Evolutionary conservation across 805 yeast species (phyloP), one percentile per base, ranked within the genome.

Genomic region (Myxozyma sirexii): DNA sequence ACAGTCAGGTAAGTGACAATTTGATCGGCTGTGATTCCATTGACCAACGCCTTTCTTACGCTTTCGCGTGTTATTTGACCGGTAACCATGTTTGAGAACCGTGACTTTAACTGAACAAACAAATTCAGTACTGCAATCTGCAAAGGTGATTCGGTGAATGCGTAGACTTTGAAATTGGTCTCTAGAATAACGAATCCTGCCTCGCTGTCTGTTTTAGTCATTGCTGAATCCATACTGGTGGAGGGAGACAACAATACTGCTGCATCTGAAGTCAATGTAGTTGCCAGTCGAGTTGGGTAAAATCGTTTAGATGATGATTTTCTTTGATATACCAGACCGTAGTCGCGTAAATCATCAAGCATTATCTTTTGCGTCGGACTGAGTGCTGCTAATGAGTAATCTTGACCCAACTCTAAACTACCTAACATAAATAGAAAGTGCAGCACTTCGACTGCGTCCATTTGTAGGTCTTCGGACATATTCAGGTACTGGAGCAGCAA

Each of bases 401-500:
- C 91, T 65, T 87, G 85, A 1, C 99, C 98, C 26, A 93, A 77
- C 70, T 94, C 97, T 54, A 94, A 77, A 1, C 97, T 88, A 4
- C 98, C 98, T 44, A 94, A 77, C 84, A 93, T 86, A 75, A 94
- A 94, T 12, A 94, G 87, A 73, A 94, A 94, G 73, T 93, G 92
- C 47, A 94, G 78, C 38, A 94, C 96, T 69, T 94, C 99, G 19
- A 94, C 98, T 0, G 97, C 91, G 74, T 94, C 96, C 96, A 92
- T 90, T 69, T 88, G 84, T 53, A 90, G 79, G 27, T 85, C 84
- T 69, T 89, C 93, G 1, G 97, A 83, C 80, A 90, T 82, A 71
- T 88, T 87, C 62, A 94, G 76, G 71, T 94, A 94, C 71, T 94
- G 97, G 41, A 94, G 76, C 48, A 94, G 76, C 42, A 94, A 76